phyloP scores from a whole-genome alignment of 1,139 yeast species.

The Blastobotrys elegans region DNA sequence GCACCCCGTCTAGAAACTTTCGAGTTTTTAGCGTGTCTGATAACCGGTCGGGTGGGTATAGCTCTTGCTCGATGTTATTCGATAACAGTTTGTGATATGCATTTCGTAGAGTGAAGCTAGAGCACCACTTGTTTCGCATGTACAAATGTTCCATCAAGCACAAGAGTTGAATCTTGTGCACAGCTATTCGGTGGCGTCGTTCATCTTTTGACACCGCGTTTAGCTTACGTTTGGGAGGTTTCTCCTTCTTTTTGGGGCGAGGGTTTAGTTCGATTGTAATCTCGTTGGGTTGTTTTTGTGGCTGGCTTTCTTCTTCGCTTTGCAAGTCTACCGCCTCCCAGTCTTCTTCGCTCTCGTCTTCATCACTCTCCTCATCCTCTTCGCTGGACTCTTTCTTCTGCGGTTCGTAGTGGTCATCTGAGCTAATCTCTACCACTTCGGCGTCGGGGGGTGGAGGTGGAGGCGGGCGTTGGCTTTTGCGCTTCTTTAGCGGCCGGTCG shows the following conservation, averaged over 20 bases:
- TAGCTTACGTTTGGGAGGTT: slow-evolving; percentile 12
- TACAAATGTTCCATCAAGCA: slow-evolving; percentile 61
- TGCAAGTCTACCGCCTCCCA: slow-evolving; percentile 30
- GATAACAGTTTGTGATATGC: slow-evolving; percentile 43
- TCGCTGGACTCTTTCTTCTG: slow-evolving; percentile 10
- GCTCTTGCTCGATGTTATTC: slow-evolving; percentile 39
- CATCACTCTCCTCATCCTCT: slow-evolving; percentile 27
- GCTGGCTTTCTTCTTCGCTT: slow-evolving; percentile 20
- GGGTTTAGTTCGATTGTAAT: slow-evolving; percentile 10
- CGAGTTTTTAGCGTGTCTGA: slow-evolving; percentile 50
- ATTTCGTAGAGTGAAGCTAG: slow-evolving; percentile 40
- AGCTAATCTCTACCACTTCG: slow-evolving; percentile 49
- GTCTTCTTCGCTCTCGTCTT: slow-evolving; percentile 38
- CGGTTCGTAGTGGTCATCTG: slow-evolving; percentile 44
- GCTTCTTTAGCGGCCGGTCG: slow-evolving; percentile 27
- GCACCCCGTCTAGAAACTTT: slow-evolving; percentile 67
- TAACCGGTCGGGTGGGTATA: slow-evolving; percentile 45
- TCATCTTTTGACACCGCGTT: slow-evolving; percentile 47
- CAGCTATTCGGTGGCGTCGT: slow-evolving; percentile 42
- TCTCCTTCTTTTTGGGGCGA: slow-evolving; percentile 3
- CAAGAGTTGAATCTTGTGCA: slow-evolving; percentile 60
- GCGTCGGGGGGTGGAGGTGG: no score
- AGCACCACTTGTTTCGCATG: slow-evolving; percentile 71
- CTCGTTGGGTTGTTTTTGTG: slow-evolving; percentile 15
- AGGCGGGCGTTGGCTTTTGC: slow-evolving; percentile 15